phyloP scores from a whole-genome alignment of 768 basidiomycete genomes.

The Hygrophorus pudorinus region DNA sequence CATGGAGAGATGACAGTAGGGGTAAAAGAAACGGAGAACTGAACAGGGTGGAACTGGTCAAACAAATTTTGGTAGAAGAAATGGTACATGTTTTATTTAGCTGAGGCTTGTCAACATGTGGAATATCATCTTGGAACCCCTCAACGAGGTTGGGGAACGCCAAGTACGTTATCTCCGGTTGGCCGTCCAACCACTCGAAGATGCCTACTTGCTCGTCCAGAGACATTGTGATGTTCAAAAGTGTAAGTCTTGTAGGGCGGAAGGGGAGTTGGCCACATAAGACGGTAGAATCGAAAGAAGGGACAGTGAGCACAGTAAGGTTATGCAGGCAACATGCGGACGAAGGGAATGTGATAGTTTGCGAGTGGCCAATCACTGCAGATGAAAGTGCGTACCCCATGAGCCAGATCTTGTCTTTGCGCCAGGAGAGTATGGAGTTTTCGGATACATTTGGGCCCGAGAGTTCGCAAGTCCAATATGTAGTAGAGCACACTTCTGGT shows the following conservation, averaged over 20 bases:
- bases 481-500: no score
- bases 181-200: conserved; percentile 15
- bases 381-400: no score
- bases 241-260: conserved; percentile 28
- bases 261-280: conserved; percentile 34
- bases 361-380: conserved; percentile 32
- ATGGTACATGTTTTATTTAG: conserved; percentile 5
- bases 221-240: conserved; percentile 24
- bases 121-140: conserved; percentile 8
- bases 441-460: conserved; percentile 22
- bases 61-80: conserved; percentile 6
- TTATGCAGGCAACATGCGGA: conserved; percentile 32
- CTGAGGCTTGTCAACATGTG: conserved; percentile 5
- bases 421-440: no score
- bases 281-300: conserved; percentile 31
- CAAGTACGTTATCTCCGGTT: conserved; percentile 8
- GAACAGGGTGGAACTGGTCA: conserved; percentile 13
- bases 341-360: conserved; percentile 21
- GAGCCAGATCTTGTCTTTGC: no score
- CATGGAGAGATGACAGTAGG: no score
- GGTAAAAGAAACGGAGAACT: conserved; percentile 30
- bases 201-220: conserved; percentile 10
- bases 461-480: no score
- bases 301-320: conserved; percentile 29
- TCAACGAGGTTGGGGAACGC: no score